Base-by-base conservation (phyloP, 139 green algal genomes). In the Edaphochlamys debaryana region DNA sequence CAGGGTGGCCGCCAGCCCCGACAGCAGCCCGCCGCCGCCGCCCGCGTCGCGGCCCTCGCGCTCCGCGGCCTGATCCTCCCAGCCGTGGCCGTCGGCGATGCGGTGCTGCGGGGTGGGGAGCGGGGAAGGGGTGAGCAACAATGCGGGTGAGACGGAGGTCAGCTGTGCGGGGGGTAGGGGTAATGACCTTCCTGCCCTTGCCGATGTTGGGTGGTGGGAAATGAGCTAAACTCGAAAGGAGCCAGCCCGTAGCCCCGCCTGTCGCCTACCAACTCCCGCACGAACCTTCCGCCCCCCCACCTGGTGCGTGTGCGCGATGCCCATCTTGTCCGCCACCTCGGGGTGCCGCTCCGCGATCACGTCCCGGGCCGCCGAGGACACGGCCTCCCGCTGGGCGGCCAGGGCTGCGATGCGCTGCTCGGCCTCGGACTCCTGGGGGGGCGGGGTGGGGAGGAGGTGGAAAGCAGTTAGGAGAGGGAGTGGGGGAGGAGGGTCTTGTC, bases 21-120 rank as follows among this genome's bases (percentile, higher is more conserved):
- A 30, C 75, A 82, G 62, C 75, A 82, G 32, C 8, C 75, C 75
- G 0, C 62, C 41, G 41, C 75, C 75, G 17, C 41, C 41, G 30
- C 75, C 75, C 0, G 17, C 0, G 58, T 36, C 52, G 52, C 30
- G 20, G 29, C 56, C 56, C 29, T 29, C 29, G 22, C 56, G 73
- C 56, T 79, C 48, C 69, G 45, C 69, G 23, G 30, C 69, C 69
- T 75, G 68, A 41, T 62, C 40, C 42, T 58, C 41, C n/a, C 29
- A 34, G n/a, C 30, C 70, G 6, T 66, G n/a, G 27, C 48, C 72
- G 52, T 79, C 52, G 3, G 38, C 29, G 40, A 66, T 32, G 52
- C 32, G 29, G 50, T 36, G 0, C 45, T 79, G 70, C 20, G 23
- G 50, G 7, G 50, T 58, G 50, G 20, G n/a, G n/a, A n/a, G n/a